Evolutionary conservation across 805 yeast genomes (phyloP).

Genomic region (Lipomyces chichibuensis): DNA sequence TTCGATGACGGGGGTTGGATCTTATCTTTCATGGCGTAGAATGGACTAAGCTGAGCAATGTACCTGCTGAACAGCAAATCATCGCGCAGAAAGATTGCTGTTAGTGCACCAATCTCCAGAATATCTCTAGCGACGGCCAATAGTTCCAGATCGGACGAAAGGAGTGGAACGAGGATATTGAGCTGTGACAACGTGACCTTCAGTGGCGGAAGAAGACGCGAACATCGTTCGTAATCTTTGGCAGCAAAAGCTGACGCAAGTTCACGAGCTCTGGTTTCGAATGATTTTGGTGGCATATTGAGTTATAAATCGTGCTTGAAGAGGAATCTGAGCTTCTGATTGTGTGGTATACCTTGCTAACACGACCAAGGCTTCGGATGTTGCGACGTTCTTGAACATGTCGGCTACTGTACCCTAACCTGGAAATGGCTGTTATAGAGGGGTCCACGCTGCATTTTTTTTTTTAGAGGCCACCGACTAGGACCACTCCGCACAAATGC

Average conservation of each 20-base stretch:
- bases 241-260: slow-evolving; percentile 65
- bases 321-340: not conserved
- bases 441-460: not conserved
- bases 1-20: slow-evolving; percentile 56
- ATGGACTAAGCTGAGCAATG: slow-evolving; percentile 74
- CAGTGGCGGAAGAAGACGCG: slow-evolving; percentile 65
- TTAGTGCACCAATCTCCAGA: slow-evolving; percentile 84
- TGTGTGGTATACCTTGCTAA: not conserved
- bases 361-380: not conserved
- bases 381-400: not conserved
- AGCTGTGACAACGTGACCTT: slow-evolving; percentile 79
- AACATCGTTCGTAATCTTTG: slow-evolving; percentile 64
- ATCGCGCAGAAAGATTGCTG: slow-evolving; percentile 66
- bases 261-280: slow-evolving; percentile 46
- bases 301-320: not conserved
- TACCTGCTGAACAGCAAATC: slow-evolving; percentile 70
- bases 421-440: too few species aligned
- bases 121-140: slow-evolving; percentile 77
- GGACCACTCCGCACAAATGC: not conserved
- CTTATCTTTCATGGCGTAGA: slow-evolving; percentile 56
- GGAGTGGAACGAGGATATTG: slow-evolving; percentile 70
- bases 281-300: slow-evolving; percentile 9
- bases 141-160: slow-evolving; percentile 54
- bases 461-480: not conserved
- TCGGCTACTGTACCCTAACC: not conserved